Percentiles rank a stretch among this genome's conserved stretches.
phyloP scores from a whole-genome alignment of 805 yeast species.

The Metschnikowia peoriensis region DNA sequence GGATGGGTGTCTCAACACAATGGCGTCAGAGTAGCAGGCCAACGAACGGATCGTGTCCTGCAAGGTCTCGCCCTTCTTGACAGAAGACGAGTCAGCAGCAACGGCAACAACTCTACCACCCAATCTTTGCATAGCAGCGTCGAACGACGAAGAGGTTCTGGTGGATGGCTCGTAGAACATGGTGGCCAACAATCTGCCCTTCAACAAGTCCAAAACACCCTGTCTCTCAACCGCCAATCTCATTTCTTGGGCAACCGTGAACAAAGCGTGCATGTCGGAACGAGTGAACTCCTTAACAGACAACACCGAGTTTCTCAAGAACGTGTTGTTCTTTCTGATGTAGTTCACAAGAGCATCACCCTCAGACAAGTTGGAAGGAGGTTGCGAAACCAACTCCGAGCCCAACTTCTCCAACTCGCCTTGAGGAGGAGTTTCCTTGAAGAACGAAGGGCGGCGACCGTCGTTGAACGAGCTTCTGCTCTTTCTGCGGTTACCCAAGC shows the following conservation, averaged over 20 bases:
- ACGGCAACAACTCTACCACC: constrained; percentile 97
- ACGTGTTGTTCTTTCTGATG: constrained; percentile 83
- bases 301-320: constrained; percentile 81
- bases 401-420: constrained; percentile 50
- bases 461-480: constrained; percentile 34
- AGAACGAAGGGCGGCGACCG: constrained; percentile 35
- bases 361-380: constrained; percentile 69
- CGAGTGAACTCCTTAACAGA: constrained; percentile 87
- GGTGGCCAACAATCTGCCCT: constrained; percentile 89
- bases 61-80: constrained; percentile 95
- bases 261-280: constrained; percentile 85
- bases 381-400: constrained; percentile 69
- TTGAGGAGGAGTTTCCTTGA: constrained; percentile 37
- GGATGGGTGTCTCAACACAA: constrained; percentile 94
- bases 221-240: constrained; percentile 94
- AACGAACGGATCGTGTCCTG: constrained; percentile 95
- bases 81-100: constrained; percentile 84
- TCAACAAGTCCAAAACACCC: constrained; percentile 87
- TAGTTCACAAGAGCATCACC: constrained; percentile 76
- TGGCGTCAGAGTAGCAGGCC: constrained; percentile 95
- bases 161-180: constrained; percentile 98
- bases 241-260: constrained; percentile 97
- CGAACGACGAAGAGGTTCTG: constrained; percentile 93
- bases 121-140: constrained; percentile 99
- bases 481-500: constrained; percentile 28